Evolutionary conservation across 2,329 filamentous ascomycete genomes (phyloP), one percentile per base, ranked within the genome.

Genomic region (Torrubiella hemipterigena): DNA sequence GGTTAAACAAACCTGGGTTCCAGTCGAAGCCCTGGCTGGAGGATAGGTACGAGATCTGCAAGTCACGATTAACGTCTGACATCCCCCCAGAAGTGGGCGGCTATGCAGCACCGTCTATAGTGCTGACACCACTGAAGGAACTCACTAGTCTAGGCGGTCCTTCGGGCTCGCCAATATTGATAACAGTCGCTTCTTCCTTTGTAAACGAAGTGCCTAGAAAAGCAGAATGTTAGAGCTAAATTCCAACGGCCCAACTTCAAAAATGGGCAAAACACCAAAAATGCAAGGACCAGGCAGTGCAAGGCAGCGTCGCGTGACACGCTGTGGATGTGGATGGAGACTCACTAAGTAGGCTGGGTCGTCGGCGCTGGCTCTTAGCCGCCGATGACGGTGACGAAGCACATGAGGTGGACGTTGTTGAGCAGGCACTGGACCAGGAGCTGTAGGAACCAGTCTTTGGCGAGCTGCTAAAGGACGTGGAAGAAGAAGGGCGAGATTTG

Each of bases 21-120:
- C 81, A 89, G 38, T 77, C 74, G 48, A 85, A 89, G 35, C 81
- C 81, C 56, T 89, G 81, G 47, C 76, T 81, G 6, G 77, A 79
- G 38, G 81, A 77, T 30, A 87, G 73, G 51, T 84, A 89, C 15
- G 80, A 82, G 41, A 87, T 84, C 80, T 85, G 32, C 15, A 19
- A 20, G 6, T 26, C n/a, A 14, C 15, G n/a, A 12, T 26, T 12
- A 12, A 26, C n/a, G 6, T 6, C 7, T 26, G n/a, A n/a, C 6
- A 7, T 6, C n/a, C 15, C 23, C 23, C 23, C n/a, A 26, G 23
- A 12, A 26, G 23, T n/a, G n/a, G n/a, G n/a, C n/a, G n/a, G n/a
- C n/a, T n/a, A n/a, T n/a, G n/a, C n/a, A 16, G 34, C 17, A 26
- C 17, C 27, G 17, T 29, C 21, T 17, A 24, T 21, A 17, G 25